phyloP scores from a whole-genome alignment of 2,329 filamentous ascomycete species.

The Fusarium pseudograminearum region DNA sequence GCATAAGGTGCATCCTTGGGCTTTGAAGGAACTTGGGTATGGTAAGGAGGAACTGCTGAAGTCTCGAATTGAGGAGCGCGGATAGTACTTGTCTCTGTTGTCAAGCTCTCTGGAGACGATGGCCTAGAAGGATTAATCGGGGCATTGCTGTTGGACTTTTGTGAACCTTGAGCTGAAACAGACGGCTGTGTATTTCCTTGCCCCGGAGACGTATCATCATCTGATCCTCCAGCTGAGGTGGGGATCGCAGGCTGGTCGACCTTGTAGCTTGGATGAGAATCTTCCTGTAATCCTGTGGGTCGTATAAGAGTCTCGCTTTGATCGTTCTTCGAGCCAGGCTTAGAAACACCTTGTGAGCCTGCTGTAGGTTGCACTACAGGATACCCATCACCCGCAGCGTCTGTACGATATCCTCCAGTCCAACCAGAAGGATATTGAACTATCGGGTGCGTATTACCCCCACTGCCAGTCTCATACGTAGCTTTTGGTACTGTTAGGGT shows the following conservation, averaged over 20 bases:
- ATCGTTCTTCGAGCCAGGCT: not conserved
- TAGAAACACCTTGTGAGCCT: not conserved
- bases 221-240: not conserved
- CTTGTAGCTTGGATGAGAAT: not conserved
- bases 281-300: not conserved
- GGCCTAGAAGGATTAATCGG: rapidly evolving
- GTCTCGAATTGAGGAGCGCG: not conserved
- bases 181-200: not conserved
- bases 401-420: not conserved
- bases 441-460: rapidly evolving
- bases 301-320: rapidly evolving
- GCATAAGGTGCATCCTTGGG: not conserved
- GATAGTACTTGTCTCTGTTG: not conserved
- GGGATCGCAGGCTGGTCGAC: not conserved
- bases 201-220: rapidly evolving
- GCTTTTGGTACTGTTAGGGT: not conserved
- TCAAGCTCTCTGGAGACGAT: not conserved
- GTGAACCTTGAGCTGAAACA: not conserved
- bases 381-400: rapidly evolving
- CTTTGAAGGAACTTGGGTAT: not conserved
- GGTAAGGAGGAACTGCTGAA: rapidly evolving
- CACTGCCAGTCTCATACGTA: not conserved
- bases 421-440: not conserved
- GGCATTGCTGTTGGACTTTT: rapidly evolving
- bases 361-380: not conserved